These are phyloP conservation scores for Zasmidium cellare DNA, from an alignment of 2,329 filamentous ascomycete genomes.

Conservation along the genomic window DNA sequence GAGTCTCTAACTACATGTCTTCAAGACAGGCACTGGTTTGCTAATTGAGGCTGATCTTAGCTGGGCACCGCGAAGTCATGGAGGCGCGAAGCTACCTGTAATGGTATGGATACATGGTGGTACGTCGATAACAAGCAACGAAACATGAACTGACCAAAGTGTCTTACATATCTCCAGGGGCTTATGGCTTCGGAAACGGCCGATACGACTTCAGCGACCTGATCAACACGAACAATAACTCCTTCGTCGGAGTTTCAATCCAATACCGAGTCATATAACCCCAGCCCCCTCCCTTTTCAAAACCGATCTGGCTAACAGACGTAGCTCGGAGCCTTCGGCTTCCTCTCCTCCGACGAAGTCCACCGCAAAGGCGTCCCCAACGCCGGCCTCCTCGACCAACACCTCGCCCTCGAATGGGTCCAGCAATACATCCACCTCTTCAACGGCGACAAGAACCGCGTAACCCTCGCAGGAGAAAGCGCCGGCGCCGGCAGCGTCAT, in stretches of 20 bases:
- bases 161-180: conserved; percentile 8
- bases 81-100: conserved; percentile 36
- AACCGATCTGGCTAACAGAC: too few relatives aligned
- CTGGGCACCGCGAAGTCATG: conserved; percentile 36
- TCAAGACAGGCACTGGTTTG: too few relatives aligned
- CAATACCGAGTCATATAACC: conserved; percentile 49
- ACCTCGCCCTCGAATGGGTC: conserved; percentile 59
- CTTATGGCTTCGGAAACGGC: conserved; percentile 39
- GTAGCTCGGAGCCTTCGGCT: conserved; percentile 49
- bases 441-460: conserved; percentile 25
- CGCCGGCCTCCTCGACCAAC: conserved; percentile 53
- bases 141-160: too few relatives aligned
- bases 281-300: too few relatives aligned
- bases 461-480: conserved; percentile 8
- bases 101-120: conserved; percentile 25
- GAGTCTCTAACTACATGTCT: too few relatives aligned
- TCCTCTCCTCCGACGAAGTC: conserved; percentile 39
- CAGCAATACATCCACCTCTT: conserved; percentile 37
- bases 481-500: conserved; percentile 65
- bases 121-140: too few relatives aligned
- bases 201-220: conserved; percentile 39
- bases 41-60: too few relatives aligned
- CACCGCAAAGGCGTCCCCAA: conserved; percentile 45
- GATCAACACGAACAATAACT: conserved; percentile 49
- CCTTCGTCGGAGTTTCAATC: conserved; percentile 51